Evolutionary conservation across 2,329 filamentous ascomycete species (phyloP).

Genomic region (Byssoonygena ceratinophila): DNA sequence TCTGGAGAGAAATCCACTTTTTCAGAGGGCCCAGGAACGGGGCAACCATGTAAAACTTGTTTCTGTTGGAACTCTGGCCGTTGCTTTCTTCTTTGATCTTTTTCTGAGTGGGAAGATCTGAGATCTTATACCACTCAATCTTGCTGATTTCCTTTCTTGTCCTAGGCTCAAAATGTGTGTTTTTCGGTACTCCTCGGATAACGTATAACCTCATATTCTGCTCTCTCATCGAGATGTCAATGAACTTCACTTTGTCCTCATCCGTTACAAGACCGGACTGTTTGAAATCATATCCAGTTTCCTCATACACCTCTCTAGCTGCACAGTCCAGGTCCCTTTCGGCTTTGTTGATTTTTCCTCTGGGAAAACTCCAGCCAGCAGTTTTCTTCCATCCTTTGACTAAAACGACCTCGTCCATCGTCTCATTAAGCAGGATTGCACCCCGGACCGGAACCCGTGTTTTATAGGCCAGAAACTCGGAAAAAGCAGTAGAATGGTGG

Average conservation of each 20-base stretch:
- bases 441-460: slow-evolving; percentile 86
- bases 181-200: slow-evolving; percentile 76
- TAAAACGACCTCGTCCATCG: slow-evolving; percentile 87
- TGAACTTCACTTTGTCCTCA: slow-evolving; percentile 63
- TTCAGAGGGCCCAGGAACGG: slow-evolving; percentile 78
- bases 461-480: slow-evolving; percentile 90
- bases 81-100: slow-evolving; percentile 52
- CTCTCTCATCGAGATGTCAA: slow-evolving; percentile 81
- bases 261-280: slow-evolving; percentile 65
- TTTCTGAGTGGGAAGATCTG: slow-evolving; percentile 71
- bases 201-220: slow-evolving; percentile 90
- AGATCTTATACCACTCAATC: slow-evolving; percentile 87
- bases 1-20: slow-evolving; percentile 82
- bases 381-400: slow-evolving; percentile 98
- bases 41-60: slow-evolving; percentile 97
- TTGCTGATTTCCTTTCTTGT: slow-evolving; percentile 97
- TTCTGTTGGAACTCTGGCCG: slow-evolving; percentile 37
- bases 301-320: slow-evolving; percentile 86
- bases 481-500: slow-evolving; percentile 71
- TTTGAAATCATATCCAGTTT: slow-evolving; percentile 79
- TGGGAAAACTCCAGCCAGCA: slow-evolving; percentile 89
- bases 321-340: slow-evolving; percentile 91
- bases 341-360: slow-evolving; percentile 97
- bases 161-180: slow-evolving; percentile 76
- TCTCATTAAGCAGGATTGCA: slow-evolving; percentile 80